phyloP scores from a whole-genome alignment of 371 early-diverging fungal species.

The Haplosporangium sp. region DNA sequence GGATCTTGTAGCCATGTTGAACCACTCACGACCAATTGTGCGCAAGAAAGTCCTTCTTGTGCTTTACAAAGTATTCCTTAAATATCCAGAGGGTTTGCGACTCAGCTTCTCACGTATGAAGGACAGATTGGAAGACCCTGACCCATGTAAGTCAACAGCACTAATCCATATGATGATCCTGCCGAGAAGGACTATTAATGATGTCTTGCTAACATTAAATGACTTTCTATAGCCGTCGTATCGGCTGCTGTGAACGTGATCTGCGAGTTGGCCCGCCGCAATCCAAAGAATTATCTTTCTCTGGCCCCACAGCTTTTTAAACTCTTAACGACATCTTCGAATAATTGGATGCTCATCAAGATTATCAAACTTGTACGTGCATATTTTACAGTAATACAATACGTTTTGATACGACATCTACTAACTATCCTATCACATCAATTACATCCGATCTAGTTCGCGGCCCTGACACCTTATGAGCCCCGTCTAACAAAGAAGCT shows the following conservation, averaged over 20 bases:
- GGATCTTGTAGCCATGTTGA: slow-evolving; percentile 88
- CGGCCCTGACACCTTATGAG: slow-evolving; percentile 90
- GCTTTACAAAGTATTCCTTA: slow-evolving; percentile 89
- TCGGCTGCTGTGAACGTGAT: slow-evolving; percentile 94
- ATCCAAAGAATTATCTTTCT: slow-evolving; percentile 91
- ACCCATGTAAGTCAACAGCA: slow-evolving; percentile 76
- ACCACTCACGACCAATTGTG: slow-evolving; percentile 92
- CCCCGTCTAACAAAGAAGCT: slow-evolving; percentile 94
- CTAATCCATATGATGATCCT: not conserved
- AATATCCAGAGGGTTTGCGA: slow-evolving; percentile 89
- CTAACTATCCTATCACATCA: not conserved
- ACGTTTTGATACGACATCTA: not conserved
- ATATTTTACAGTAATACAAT: not conserved
- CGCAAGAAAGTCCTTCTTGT: slow-evolving; percentile 92
- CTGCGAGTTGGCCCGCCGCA: slow-evolving; percentile 93
- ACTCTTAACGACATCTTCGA: slow-evolving; percentile 86
- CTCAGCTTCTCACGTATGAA: slow-evolving; percentile 89
- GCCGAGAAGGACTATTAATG: not conserved
- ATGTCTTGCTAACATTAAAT: not conserved
- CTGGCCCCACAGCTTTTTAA: slow-evolving; percentile 95
- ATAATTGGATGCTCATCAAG: slow-evolving; percentile 99
- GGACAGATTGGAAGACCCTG: slow-evolving; percentile 92
- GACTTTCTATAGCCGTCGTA: slow-evolving; percentile 76
- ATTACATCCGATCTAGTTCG: slow-evolving; percentile 73
- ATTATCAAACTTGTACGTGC: slow-evolving; percentile 90